These are phyloP conservation scores for Gnetum montanum DNA, from an alignment of 75 land plant genomes.

Conservation along the genomic window DNA sequence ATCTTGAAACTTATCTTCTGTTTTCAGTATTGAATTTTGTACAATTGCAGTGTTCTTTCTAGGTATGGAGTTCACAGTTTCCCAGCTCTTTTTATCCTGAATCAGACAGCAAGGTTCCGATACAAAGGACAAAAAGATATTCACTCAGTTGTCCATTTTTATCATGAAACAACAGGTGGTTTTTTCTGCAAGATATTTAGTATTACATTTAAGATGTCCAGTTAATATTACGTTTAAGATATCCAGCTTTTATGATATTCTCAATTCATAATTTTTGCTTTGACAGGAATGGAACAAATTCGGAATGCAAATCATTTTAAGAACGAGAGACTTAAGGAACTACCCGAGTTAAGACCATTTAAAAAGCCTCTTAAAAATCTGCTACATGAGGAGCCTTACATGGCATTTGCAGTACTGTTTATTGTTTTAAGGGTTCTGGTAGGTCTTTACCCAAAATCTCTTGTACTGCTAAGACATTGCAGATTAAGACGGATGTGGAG, in stretches of 20 bases:
- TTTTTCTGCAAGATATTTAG: background rate
- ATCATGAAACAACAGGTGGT: constrained; percentile 74
- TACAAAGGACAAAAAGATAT: constrained; percentile 68
- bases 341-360: background rate
- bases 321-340: background rate
- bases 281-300: too few relatives aligned
- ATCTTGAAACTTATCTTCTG: background rate
- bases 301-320: background rate
- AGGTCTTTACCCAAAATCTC: constrained; percentile 22
- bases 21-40: background rate
- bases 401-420: constrained; percentile 32
- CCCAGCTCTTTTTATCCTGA: constrained; percentile 68
- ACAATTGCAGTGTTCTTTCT: constrained; percentile 67
- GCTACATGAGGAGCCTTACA: constrained; percentile 29
- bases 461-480: constrained; percentile 12
- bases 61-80: constrained; percentile 95
- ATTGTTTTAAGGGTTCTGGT: constrained; percentile 16
- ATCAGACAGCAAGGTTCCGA: constrained; percentile 66
- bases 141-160: constrained; percentile 49
- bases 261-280: background rate
- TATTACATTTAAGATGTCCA: too few relatives aligned
- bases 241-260: background rate
- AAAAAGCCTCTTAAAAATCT: constrained; percentile 13
- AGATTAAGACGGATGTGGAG: constrained; percentile 19
- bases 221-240: too few relatives aligned